Percentiles rank a stretch among this genome's conserved stretches.
phyloP scores from a whole-genome alignment of 2,329 filamentous ascomycete genomes.

The Hirsutella rhossiliensis region DNA sequence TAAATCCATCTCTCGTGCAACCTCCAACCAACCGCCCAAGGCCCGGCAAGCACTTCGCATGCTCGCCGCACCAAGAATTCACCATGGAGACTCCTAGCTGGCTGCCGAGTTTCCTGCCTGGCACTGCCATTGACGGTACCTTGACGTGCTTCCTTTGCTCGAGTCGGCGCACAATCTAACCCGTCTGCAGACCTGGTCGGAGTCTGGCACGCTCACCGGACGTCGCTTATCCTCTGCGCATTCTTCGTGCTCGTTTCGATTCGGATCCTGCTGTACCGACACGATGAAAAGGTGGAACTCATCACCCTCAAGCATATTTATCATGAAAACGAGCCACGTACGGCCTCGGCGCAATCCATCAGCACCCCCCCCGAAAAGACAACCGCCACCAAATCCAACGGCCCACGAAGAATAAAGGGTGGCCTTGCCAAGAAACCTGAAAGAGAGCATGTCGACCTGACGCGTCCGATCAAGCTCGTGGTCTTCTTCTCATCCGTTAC shows the following conservation, averaged over 20 bases:
- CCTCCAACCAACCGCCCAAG: too few relatives aligned
- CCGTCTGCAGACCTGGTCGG: constrained; percentile 22
- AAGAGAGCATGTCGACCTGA: constrained; percentile 16
- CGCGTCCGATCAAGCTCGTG: constrained; percentile 52
- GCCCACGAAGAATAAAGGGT: constrained; percentile 38
- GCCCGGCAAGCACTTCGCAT: too few relatives aligned
- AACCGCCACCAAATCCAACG: constrained; percentile 20
- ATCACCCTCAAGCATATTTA: constrained; percentile 25
- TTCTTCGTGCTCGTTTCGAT: constrained; percentile 25
- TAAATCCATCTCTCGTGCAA: too few relatives aligned
- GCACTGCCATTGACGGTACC: not conserved
- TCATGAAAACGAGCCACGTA: constrained; percentile 7
- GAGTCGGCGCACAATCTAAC: not conserved
- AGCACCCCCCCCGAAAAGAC: constrained; percentile 12
- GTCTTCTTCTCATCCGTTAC: constrained; percentile 88
- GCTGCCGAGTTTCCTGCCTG: not conserved
- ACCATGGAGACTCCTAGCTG: too few relatives aligned
- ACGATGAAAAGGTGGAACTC: constrained; percentile 20
- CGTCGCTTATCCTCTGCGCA: constrained; percentile 27
- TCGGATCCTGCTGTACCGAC: constrained; percentile 29
- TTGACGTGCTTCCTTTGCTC: not conserved
- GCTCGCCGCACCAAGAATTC: too few relatives aligned
- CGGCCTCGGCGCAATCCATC: not conserved
- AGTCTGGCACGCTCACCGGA: constrained; percentile 34
- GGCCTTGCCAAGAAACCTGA: constrained; percentile 20